phyloP scores from a whole-genome alignment of 805 yeast genomes.

The Cyberlindnera misumaiensis region DNA sequence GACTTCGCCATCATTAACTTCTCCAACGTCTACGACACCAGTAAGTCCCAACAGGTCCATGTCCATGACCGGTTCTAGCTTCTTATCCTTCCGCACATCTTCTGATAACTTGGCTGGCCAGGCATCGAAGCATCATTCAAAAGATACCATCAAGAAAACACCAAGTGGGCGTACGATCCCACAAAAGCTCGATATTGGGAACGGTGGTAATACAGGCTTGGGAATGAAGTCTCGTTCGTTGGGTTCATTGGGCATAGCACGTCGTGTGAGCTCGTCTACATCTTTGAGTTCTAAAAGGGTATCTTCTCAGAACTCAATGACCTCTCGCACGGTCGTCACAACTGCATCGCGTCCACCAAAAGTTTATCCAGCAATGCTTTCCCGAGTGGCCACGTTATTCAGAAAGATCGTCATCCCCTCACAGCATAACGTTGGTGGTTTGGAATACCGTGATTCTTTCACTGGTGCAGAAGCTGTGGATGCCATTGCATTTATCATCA shows the following conservation, averaged over 20 bases:
- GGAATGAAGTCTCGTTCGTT: constrained; percentile 40
- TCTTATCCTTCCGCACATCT: constrained; percentile 24
- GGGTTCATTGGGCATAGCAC: constrained; percentile 25
- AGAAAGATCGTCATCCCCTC: constrained; percentile 63
- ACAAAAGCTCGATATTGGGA: constrained; percentile 35
- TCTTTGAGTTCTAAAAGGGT: constrained; percentile 20
- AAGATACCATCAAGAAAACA: constrained; percentile 28
- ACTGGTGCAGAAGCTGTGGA: constrained; percentile 94
- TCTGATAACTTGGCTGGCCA: constrained; percentile 18
- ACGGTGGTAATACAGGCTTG: constrained; percentile 21
- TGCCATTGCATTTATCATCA: constrained; percentile 72
- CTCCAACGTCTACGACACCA: constrained; percentile 3
- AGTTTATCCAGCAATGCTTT: constrained; percentile 85
- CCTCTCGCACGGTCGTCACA: constrained; percentile 39
- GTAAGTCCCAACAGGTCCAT: constrained; percentile 26
- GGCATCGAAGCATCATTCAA: constrained; percentile 25
- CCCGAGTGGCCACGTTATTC: constrained; percentile 77
- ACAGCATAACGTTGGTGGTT: constrained; percentile 82
- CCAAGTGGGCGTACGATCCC: constrained; percentile 39
- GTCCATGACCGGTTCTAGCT: constrained; percentile 27
- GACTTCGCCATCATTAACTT: constrained; percentile 16
- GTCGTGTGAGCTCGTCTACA: constrained; percentile 19
- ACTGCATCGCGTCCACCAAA: constrained; percentile 44
- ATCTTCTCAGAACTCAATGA: constrained; percentile 18
- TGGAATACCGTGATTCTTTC: constrained; percentile 87